Evolutionary conservation across 2,329 filamentous ascomycete genomes (phyloP).

Genomic region (Boeremia lycopersici): DNA sequence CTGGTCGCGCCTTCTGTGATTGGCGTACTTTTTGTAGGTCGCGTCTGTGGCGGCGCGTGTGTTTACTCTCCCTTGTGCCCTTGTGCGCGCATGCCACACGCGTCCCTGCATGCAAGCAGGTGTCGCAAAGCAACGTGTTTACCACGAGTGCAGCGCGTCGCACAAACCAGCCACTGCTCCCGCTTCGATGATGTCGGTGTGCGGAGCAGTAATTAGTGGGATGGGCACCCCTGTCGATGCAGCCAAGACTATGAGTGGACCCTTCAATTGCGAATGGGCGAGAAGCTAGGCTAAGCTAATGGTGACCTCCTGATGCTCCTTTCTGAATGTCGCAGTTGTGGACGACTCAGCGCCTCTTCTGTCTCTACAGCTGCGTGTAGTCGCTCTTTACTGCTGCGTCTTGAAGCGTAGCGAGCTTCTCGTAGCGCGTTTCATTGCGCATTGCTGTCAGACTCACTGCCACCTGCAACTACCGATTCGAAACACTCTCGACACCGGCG

Average conservation of each 20-base stretch:
- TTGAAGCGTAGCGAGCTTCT: constrained; percentile 6
- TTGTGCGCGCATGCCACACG: constrained; percentile 7
- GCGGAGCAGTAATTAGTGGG: constrained; percentile 18
- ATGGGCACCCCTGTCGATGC: constrained; percentile 14
- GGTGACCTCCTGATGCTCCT: constrained; percentile 21
- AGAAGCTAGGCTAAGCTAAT: constrained; percentile 18
- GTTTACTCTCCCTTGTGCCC: constrained; percentile 9
- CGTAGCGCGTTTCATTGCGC: constrained; percentile 17
- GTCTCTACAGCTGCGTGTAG: constrained; percentile 8
- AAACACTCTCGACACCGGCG: constrained; percentile 13
- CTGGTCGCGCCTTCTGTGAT: constrained; percentile 8
- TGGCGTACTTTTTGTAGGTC: constrained; percentile 4
- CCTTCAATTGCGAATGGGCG: constrained; percentile 19
- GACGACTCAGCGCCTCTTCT: constrained; percentile 13
- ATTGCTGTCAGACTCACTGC: constrained; percentile 12
- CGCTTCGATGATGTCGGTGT: constrained; percentile 17
- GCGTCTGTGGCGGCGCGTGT: constrained; percentile 1
- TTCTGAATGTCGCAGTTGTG: constrained; percentile 15
- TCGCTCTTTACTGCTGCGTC: constrained; percentile 6
- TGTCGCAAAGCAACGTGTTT: constrained; percentile 7
- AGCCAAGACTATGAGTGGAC: constrained; percentile 16
- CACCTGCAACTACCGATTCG: constrained; percentile 11
- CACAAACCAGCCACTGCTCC: constrained; percentile 9
- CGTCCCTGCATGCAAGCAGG: constrained; percentile 3
- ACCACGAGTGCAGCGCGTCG: constrained; percentile 11